A percentile compares a stretch with the other conserved stretches of the same genome.
phyloP scores from a whole-genome alignment of 108 stramenopile species.

The Craspedostauros australis region DNA sequence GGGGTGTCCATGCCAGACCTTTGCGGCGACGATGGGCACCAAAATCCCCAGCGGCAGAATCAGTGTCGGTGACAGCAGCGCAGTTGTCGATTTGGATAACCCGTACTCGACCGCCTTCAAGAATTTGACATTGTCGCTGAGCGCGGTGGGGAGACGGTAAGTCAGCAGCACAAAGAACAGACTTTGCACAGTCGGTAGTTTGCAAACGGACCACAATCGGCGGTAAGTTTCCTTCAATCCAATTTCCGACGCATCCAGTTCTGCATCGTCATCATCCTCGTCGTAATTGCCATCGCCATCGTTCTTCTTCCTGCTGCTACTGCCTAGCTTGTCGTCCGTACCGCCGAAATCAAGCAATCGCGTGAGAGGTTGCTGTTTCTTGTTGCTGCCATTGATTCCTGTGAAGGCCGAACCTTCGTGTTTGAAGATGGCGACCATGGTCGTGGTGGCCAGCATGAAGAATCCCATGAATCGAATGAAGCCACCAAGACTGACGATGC shows the following conservation, averaged over 20 bases:
- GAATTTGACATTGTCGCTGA: constrained; percentile 87
- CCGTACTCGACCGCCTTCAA: constrained; percentile 85
- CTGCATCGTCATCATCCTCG: constrained; percentile 69
- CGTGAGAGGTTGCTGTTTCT: constrained; percentile 13
- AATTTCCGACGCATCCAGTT: constrained; percentile 79
- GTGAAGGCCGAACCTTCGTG: constrained; percentile 32
- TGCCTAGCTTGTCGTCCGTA: constrained; percentile 16
- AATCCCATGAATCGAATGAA: constrained; percentile 93
- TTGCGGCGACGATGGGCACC: constrained; percentile 67
- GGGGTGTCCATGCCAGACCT: constrained; percentile 71
- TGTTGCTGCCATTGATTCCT: too few species aligned
- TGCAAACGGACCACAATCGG: constrained; percentile 70
- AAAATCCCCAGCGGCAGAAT: constrained; percentile 85
- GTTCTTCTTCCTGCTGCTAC: constrained; percentile 1
- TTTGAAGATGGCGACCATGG: constrained; percentile 88
- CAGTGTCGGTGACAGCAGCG: constrained; percentile 74
- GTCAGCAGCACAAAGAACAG: constrained; percentile 87
- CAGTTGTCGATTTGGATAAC: constrained; percentile 76
- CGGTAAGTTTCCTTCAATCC: constrained; percentile 81
- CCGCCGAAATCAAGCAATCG: constrained; percentile 3
- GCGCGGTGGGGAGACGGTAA: constrained; percentile 75
- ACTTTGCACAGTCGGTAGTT: constrained; percentile 82
- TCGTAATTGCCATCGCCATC: constrained; percentile 18
- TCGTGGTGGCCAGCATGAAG: constrained; percentile 88
- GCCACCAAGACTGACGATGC: constrained; percentile 74